These are phyloP conservation scores for Rostrohypoxylon terebratum DNA, from an alignment of 495 filamentous ascomycete species.

Conservation along the genomic window DNA sequence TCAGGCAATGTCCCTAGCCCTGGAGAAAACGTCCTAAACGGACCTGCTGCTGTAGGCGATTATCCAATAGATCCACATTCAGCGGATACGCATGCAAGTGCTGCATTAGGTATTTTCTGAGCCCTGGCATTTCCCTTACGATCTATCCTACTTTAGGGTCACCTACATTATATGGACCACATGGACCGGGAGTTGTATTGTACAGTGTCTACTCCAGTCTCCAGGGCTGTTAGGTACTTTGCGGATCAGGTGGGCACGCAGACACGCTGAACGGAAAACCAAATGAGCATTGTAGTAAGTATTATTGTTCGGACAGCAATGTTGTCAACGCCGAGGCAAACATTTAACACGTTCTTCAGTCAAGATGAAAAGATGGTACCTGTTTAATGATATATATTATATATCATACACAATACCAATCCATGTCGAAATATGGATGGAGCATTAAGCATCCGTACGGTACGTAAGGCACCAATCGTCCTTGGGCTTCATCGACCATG, in stretches of 20 bases:
- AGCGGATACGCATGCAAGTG: constrained; percentile 46
- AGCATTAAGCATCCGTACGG: constrained; percentile 14
- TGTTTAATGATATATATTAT: neutral
- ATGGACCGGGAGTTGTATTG: neutral
- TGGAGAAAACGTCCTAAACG: constrained; percentile 15
- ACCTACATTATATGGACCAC: constrained; percentile 4
- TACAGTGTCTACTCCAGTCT: neutral
- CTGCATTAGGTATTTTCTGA: constrained; percentile 41
- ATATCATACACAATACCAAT: neutral
- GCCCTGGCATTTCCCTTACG: constrained; percentile 6
- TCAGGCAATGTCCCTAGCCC: constrained; percentile 9
- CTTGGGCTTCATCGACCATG: constrained; percentile 46
- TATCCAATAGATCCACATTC: constrained; percentile 31
- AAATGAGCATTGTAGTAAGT: neutral
- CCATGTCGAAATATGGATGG: neutral
- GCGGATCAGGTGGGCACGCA: neutral
- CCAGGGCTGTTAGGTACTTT: neutral
- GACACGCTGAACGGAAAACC: neutral
- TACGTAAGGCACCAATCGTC: constrained; percentile 46
- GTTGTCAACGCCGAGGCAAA: neutral
- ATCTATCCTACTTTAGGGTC: constrained; percentile 2
- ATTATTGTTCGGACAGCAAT: neutral
- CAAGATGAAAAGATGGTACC: neutral
- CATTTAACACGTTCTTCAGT: neutral
- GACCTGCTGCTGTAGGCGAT: constrained; percentile 16